Conservation (phyloP, 352 stramenopile species). For the Phytopythium delawarense region DNA sequence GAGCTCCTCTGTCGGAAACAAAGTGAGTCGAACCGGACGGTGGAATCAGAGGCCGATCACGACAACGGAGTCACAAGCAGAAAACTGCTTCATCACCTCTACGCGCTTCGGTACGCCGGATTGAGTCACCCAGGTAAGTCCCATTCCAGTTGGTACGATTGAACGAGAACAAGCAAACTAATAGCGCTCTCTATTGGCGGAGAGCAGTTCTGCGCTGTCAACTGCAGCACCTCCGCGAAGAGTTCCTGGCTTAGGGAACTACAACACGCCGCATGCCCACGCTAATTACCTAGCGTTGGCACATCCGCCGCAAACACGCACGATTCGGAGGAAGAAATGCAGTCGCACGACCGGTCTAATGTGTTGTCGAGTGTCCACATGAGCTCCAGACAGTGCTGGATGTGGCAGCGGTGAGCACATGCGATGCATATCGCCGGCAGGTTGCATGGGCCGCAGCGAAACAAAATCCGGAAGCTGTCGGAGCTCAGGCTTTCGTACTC, state of each 20-base stretch:
- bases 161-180: background rate
- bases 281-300: background rate
- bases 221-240: conserved; percentile 61
- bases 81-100: conserved; percentile 70
- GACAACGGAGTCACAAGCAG: conserved; percentile 23
- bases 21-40: conserved; percentile 7
- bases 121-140: conserved; percentile 49
- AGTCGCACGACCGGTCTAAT: conserved; percentile 49
- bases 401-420: conserved; percentile 62
- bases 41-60: conserved; percentile 9
- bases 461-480: conserved; percentile 73
- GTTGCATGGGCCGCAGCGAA: conserved; percentile 50
- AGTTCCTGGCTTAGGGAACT: conserved; percentile 26
- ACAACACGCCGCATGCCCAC: background rate
- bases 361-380: conserved; percentile 51
- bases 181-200: background rate
- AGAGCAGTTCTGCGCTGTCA: conserved; percentile 47
- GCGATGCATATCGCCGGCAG: conserved; percentile 55
- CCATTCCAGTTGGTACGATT: background rate
- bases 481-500: conserved; percentile 61
- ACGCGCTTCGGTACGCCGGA: conserved; percentile 58
- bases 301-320: conserved; percentile 21
- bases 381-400: conserved; percentile 57
- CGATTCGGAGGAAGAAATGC: conserved; percentile 26
- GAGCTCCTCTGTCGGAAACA: conserved; percentile 22